Evolutionary conservation across 345 rosid genomes (phyloP).

Genomic region (Rhodamnia rubescens): DNA sequence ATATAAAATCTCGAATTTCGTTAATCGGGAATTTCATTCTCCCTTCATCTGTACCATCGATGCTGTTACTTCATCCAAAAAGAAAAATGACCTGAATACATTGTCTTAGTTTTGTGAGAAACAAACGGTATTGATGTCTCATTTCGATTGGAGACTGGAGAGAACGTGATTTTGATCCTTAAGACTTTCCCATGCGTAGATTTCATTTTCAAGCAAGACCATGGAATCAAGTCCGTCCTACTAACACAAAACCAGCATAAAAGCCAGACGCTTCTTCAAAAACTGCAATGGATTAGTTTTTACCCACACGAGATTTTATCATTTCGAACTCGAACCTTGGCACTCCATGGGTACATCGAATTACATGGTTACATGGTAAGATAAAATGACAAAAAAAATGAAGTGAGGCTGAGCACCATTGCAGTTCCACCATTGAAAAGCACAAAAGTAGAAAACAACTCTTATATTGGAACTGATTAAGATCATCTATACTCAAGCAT

Average conservation of each 20-base stretch:
- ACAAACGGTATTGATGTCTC: background rate
- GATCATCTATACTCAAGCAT: background rate
- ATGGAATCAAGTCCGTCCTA: background rate
- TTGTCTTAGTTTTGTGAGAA: background rate
- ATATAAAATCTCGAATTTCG: background rate
- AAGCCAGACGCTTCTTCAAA: background rate
- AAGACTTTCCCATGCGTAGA: background rate
- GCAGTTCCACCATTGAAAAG: background rate
- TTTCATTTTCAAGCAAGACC: background rate
- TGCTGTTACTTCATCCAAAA: background rate
- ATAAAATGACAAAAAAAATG: background rate
- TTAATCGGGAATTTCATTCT: background rate
- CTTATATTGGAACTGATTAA: background rate
- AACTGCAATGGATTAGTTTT: background rate
- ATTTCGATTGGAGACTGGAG: background rate
- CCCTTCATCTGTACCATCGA: background rate
- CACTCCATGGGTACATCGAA: background rate
- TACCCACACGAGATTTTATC: background rate
- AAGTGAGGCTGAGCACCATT: background rate
- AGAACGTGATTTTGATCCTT: background rate
- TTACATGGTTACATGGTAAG: background rate
- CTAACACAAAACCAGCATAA: background rate
- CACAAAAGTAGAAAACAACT: background rate
- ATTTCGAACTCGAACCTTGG: background rate
- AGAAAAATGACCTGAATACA: background rate